Percentiles rank a stretch among this genome's conserved stretches.
Conservation (phyloP, 345 rosid species). For the Citrus glauca region DNA sequence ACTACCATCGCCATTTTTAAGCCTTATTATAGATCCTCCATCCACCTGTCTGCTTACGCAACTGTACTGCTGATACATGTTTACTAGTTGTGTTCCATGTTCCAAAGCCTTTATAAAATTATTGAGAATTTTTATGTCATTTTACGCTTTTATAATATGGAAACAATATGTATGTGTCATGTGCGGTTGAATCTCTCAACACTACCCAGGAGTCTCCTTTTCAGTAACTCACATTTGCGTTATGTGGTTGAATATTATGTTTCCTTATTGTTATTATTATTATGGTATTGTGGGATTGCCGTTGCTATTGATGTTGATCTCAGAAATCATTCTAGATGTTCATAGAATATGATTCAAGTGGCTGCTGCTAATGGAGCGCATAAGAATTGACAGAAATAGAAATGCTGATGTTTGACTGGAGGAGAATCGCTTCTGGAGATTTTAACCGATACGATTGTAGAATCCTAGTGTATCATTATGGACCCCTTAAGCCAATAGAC, state of each 20-base stretch:
- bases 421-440: not conserved
- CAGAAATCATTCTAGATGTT: not conserved
- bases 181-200: not conserved
- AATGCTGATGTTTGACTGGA: not conserved
- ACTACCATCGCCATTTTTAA: not conserved
- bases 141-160: too few species aligned
- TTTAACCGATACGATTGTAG: constrained; percentile 16
- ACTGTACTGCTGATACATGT: not conserved
- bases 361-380: not conserved
- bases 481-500: constrained; percentile 14
- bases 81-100: too few species aligned
- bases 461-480: constrained; percentile 10
- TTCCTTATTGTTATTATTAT: too few species aligned
- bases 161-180: too few species aligned
- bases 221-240: too few species aligned
- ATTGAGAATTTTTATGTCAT: too few species aligned
- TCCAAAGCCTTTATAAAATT: too few species aligned
- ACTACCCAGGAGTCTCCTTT: not conserved
- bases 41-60: not conserved
- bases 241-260: not conserved
- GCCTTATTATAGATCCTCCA: not conserved
- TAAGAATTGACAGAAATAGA: not conserved
- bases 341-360: not conserved
- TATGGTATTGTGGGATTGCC: not conserved
- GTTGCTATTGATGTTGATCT: not conserved